Percentiles rank a stretch among this genome's conserved stretches.
These are phyloP conservation scores for Fusarium anguioides DNA, from an alignment of 2,329 filamentous ascomycete species.

Conservation along the genomic window DNA sequence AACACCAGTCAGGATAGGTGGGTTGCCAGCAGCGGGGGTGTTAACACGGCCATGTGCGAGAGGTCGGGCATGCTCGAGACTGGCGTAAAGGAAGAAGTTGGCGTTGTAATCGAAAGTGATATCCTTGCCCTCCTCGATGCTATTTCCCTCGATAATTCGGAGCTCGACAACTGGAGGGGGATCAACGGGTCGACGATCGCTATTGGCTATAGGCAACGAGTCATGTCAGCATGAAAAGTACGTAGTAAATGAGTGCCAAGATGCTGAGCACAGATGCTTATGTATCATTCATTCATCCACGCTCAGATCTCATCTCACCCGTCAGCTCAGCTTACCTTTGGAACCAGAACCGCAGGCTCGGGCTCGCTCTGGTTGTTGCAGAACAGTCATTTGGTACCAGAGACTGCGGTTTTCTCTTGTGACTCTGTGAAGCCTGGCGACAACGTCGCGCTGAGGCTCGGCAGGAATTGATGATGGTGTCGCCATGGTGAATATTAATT, in stretches of 20 bases:
- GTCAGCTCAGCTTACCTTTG: slow-evolving; percentile 75
- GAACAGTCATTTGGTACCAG: slow-evolving; percentile 84
- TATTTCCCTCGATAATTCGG: slow-evolving; percentile 80
- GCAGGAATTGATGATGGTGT: slow-evolving; percentile 47
- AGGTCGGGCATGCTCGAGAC: slow-evolving; percentile 84
- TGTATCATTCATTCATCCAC: not conserved
- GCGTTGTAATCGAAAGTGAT: slow-evolving; percentile 93
- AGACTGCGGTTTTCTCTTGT: slow-evolving; percentile 82
- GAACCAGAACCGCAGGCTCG: slow-evolving; percentile 94
- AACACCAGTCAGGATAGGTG: slow-evolving; percentile 91
- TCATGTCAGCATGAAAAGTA: slow-evolving; percentile 34
- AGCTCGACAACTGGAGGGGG: slow-evolving; percentile 94
- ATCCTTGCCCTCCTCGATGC: slow-evolving; percentile 70
- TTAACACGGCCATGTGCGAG: slow-evolving; percentile 84
- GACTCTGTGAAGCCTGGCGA: slow-evolving; percentile 59
- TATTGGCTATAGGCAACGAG: slow-evolving; percentile 49
- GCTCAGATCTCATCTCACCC: not conserved
- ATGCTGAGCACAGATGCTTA: not conserved
- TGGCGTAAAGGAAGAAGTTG: slow-evolving; percentile 97
- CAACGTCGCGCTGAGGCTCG: slow-evolving; percentile 49
- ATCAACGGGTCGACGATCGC: slow-evolving; percentile 89
- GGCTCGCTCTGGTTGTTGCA: slow-evolving; percentile 94
- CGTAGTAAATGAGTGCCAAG: not conserved
- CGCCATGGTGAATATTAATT: slow-evolving; percentile 46
- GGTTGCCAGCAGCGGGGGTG: slow-evolving; percentile 72